Evolutionary conservation across 2,329 filamentous ascomycete genomes (phyloP), one percentile per base, ranked within the genome.

Genomic region (Colletotrichum sp.): DNA sequence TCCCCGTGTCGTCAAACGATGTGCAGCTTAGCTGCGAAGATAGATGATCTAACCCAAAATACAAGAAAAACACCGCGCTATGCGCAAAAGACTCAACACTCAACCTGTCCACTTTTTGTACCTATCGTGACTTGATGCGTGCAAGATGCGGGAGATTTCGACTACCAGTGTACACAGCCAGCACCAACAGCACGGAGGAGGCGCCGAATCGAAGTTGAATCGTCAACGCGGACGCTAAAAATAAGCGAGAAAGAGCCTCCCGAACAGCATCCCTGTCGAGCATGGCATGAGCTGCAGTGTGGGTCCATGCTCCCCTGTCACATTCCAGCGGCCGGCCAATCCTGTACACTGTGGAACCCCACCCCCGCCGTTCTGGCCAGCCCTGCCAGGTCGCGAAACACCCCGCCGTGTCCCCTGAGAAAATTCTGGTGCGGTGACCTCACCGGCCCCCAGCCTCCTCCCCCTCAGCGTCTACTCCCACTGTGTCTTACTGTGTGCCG

Each of bases 181-280:
- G 43, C n/a, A 52, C 12, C 55, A 60, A 76, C 84, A 84, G 64
- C 83, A 85, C 72, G 68, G 55, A 67, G 43, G 36, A 69, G 65
- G 65, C 74, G 70, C 71, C 43, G 66, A 32, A 74, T 69, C 55
- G 63, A 77, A 55, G 61, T 67, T 30, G 69, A 70, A 72, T 76
- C 72, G 65, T 67, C 70, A 69, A 69, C 52, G 65, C 72, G 75
- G 75, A 78, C 77, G 73, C 77, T 78, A 78, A 75, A 77, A 74
- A 70, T 73, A 79, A 78, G 78, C 78, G 78, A 79, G 72, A 74
- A 76, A 79, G 78, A 79, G 78, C 70, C 78, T 77, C 78, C 75
- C 69, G 74, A 70, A 63, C 52, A 64, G 59, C 13, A 78, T 72
- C 77, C 77, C 70, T 78, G 77, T 77, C 68, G 65, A 64, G 72